Percentiles rank a stretch among this genome's conserved stretches.
These are phyloP conservation scores for Euphorbia tirucalli DNA, from an alignment of 345 rosid genomes.

Conservation along the genomic window DNA sequence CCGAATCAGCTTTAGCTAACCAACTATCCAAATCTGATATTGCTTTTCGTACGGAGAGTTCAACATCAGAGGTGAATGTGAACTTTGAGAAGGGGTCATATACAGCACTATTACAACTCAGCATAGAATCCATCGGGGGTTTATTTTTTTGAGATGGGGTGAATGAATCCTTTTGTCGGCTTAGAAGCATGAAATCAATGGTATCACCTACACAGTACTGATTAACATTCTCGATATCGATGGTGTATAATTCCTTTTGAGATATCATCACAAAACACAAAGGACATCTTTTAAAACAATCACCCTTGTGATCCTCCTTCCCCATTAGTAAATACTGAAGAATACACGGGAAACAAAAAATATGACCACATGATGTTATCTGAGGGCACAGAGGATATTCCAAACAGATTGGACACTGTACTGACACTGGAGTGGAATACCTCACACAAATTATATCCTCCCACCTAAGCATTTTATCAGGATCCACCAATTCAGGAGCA, in stretches of 20 bases:
- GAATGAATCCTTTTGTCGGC: slow-evolving; percentile 68
- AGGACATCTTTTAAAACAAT: slow-evolving; percentile 79
- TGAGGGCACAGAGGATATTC: slow-evolving; percentile 91
- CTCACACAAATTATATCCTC: slow-evolving; percentile 85
- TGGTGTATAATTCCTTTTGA: slow-evolving; percentile 70
- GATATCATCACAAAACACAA: slow-evolving; percentile 89
- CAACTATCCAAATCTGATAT: slow-evolving; percentile 84
- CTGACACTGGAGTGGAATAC: slow-evolving; percentile 71
- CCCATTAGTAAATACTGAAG: slow-evolving; percentile 75
- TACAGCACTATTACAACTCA: slow-evolving; percentile 25
- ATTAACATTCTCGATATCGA: slow-evolving; percentile 69
- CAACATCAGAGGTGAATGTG: slow-evolving; percentile 75
- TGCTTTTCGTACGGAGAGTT: slow-evolving; percentile 76
- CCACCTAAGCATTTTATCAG: slow-evolving; percentile 87
- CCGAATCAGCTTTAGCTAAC: slow-evolving; percentile 83
- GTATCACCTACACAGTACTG: slow-evolving; percentile 61
- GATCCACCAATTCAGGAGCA: slow-evolving; percentile 70
- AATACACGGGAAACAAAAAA: slow-evolving; percentile 92
- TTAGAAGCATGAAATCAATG: slow-evolving; percentile 75
- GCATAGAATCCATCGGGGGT: slow-evolving; percentile 16
- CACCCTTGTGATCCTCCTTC: slow-evolving; percentile 58
- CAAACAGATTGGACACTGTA: slow-evolving; percentile 95
- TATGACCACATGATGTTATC: slow-evolving; percentile 94
- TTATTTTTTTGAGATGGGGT: slow-evolving; percentile 46
- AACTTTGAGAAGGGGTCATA: slow-evolving; percentile 72